phyloP scores from a whole-genome alignment of 345 rosid genomes.

The Abelmoschus esculentus region DNA sequence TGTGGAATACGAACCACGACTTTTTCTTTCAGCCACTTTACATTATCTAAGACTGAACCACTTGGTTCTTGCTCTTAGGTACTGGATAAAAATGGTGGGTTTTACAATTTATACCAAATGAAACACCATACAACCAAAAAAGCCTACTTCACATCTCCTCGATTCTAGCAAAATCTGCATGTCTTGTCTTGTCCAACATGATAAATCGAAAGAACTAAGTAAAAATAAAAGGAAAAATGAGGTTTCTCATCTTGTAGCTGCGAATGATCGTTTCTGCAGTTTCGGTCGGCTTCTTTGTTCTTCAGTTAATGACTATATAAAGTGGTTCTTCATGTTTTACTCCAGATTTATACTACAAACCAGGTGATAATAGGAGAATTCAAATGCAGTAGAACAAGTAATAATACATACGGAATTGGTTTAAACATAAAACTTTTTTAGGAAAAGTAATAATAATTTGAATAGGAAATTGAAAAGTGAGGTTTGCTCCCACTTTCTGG shows the following conservation, averaged over 20 bases:
- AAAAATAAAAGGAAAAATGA: neutral
- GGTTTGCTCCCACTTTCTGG: neutral
- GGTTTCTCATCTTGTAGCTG: neutral
- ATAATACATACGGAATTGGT: too few relatives aligned
- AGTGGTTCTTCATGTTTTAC: neutral
- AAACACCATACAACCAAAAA: neutral
- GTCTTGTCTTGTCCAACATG: neutral
- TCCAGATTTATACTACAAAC: neutral
- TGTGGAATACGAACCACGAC: neutral
- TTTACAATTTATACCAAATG: too few relatives aligned
- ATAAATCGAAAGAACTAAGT: neutral
- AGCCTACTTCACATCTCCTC: neutral
- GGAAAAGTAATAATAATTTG: too few relatives aligned
- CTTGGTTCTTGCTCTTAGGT: slow-evolving; percentile 9
- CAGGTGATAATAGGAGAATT: neutral
- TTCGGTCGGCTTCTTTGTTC: slow-evolving; percentile 9
- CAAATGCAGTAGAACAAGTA: too few relatives aligned
- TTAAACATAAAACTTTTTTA: too few relatives aligned
- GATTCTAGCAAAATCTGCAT: neutral
- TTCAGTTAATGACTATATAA: neutral
- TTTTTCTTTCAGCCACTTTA: slow-evolving; percentile 11
- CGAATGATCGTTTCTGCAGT: neutral
- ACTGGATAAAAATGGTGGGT: neutral
- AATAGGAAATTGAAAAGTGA: too few relatives aligned
- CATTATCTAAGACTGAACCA: neutral